These are phyloP conservation scores for Monocercomonoides exilis DNA, from an alignment of 78 protist genomes.

Conservation along the genomic window DNA sequence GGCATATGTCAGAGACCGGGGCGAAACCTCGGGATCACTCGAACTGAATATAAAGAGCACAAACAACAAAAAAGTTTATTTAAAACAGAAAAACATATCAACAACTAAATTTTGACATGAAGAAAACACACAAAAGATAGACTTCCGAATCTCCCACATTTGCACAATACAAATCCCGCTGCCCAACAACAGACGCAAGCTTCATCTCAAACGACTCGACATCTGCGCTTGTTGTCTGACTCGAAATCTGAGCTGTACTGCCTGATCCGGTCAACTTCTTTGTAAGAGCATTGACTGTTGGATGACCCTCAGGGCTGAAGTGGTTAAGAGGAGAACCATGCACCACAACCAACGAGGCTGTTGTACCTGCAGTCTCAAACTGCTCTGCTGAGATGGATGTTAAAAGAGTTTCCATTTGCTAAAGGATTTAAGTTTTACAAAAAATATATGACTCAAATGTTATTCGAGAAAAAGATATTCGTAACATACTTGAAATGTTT, in stretches of 20 bases:
- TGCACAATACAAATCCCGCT: background rate
- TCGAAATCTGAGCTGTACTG: too few relatives aligned
- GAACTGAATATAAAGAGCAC: too few relatives aligned
- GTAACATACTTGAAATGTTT: background rate
- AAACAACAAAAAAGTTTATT: too few relatives aligned
- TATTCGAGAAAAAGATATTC: too few relatives aligned
- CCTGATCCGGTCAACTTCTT: too few relatives aligned
- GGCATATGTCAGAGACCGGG: background rate
- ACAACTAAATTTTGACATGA: too few relatives aligned
- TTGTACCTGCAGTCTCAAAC: background rate
- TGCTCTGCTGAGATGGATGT: background rate
- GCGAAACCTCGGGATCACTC: background rate
- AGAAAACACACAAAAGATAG: background rate
- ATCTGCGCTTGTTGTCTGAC: too few relatives aligned
- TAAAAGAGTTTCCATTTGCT: background rate
- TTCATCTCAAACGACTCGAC: too few relatives aligned
- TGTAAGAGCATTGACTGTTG: too few relatives aligned
- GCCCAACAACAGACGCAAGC: background rate
- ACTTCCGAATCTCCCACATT: conserved; percentile 1
- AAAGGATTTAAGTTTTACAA: background rate
- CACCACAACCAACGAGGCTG: background rate
- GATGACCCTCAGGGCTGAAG: background rate
- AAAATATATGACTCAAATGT: too few relatives aligned
- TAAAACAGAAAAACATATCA: too few relatives aligned
- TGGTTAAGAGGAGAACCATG: background rate